These are phyloP conservation scores for Malus hybrid DNA, from an alignment of 331 rosid species.

Conservation along the genomic window DNA sequence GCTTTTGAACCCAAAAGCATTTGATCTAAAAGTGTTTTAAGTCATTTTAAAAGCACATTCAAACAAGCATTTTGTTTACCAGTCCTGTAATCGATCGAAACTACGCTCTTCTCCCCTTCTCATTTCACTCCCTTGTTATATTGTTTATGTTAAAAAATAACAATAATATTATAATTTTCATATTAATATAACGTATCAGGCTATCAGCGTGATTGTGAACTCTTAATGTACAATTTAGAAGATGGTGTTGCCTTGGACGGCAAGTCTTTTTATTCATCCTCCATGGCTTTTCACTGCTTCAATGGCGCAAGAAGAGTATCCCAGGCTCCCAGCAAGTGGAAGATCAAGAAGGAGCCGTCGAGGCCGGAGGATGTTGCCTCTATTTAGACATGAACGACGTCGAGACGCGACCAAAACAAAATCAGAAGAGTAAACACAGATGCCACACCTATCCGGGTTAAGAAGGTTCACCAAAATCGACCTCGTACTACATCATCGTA, in stretches of 20 bases:
- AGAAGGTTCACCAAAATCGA: background rate
- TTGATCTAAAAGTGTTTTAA: too few relatives aligned
- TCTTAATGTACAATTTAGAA: background rate
- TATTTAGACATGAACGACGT: background rate
- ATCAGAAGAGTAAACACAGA: background rate
- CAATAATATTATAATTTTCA: background rate
- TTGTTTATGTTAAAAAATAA: too few relatives aligned
- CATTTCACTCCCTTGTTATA: background rate
- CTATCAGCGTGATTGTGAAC: background rate
- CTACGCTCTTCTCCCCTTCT: background rate
- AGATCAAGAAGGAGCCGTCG: background rate
- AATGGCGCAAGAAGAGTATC: background rate
- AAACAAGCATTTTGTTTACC: background rate
- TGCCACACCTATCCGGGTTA: background rate
- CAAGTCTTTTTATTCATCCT: background rate
- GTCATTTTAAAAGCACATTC: too few relatives aligned
- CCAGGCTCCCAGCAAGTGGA: background rate
- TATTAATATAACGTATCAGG: background rate
- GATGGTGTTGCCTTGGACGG: background rate
- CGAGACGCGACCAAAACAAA: background rate
- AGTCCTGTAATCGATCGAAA: constrained; percentile 6
- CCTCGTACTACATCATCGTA: background rate
- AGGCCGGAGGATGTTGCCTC: background rate
- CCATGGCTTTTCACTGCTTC: background rate
- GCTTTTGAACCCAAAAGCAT: too few relatives aligned